Evolutionary conservation across 768 basidiomycete species (phyloP).

Genomic region (Russula sp.): DNA sequence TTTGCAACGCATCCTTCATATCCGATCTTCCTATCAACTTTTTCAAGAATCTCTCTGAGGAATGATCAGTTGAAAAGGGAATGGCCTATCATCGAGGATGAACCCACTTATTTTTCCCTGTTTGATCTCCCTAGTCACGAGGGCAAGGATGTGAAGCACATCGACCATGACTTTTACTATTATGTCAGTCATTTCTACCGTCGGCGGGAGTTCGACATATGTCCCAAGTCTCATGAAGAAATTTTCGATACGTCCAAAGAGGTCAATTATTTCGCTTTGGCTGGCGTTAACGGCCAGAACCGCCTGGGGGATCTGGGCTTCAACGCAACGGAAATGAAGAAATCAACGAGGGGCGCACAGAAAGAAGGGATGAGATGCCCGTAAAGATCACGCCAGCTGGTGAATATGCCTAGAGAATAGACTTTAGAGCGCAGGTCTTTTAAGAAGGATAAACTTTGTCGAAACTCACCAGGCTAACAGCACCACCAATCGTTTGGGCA

Average conservation of each 20-base stretch:
- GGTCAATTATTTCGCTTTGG: not conserved
- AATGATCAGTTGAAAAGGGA: not conserved
- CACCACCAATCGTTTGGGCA: not conserved
- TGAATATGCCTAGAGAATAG: not conserved
- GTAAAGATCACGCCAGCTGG: not conserved
- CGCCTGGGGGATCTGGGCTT: not conserved
- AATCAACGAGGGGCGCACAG: not conserved
- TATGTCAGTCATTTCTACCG: not conserved
- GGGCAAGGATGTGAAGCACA: not conserved
- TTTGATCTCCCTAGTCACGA: not conserved
- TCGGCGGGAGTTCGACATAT: not conserved
- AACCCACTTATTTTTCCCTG: not conserved
- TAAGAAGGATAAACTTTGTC: not conserved
- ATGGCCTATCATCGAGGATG: not conserved
- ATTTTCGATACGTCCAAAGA: not conserved
- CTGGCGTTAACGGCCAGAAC: no score
- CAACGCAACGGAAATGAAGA: no score
- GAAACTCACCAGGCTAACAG: not conserved
- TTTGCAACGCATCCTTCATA: not conserved
- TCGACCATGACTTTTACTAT: not conserved
- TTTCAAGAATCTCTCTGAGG: not conserved
- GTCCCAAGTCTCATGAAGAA: not conserved
- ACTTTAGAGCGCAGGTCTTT: not conserved
- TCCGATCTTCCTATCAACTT: not conserved
- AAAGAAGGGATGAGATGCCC: slow-evolving; percentile 1